Percentiles rank a stretch among this genome's conserved stretches.
Conservation (phyloP, 495 filamentous ascomycete species). For the Viridothelium virens region DNA sequence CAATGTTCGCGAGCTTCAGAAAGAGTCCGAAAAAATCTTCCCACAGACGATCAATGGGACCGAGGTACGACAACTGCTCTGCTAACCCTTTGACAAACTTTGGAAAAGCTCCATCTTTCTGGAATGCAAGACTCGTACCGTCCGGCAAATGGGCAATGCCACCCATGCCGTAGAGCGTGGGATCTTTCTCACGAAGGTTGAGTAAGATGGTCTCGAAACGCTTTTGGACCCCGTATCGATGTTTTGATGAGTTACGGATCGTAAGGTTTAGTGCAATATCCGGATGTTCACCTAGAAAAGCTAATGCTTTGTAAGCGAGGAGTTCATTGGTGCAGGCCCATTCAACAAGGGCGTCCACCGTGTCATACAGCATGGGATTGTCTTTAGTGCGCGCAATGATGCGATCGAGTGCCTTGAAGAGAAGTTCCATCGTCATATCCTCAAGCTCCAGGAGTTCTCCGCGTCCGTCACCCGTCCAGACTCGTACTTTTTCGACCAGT, state of each 20-base stretch:
- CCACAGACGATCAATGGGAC: constrained; percentile 3
- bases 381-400: constrained; percentile 70
- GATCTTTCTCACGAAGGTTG: not conserved
- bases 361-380: not conserved
- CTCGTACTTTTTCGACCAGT: constrained; percentile 46
- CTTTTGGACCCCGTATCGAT: not conserved
- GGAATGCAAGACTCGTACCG: not conserved
- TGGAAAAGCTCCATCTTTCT: not conserved
- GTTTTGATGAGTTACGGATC: not conserved
- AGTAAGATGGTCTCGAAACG: not conserved
- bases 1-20: not conserved
- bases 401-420: constrained; percentile 68
- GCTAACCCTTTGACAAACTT: not conserved
- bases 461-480: constrained; percentile 39
- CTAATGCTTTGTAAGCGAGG: not conserved
- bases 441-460: constrained; percentile 49
- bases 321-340: not conserved
- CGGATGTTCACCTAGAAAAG: not conserved
- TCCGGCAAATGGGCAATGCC: not conserved
- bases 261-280: not conserved
- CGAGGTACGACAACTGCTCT: not conserved
- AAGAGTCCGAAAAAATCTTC: constrained; percentile 15
- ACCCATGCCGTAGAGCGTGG: not conserved
- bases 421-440: constrained; percentile 54
- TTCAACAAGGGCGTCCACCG: not conserved